phyloP scores from a whole-genome alignment of 2,329 filamentous ascomycete species.

The Reticulascus tulasneorum region DNA sequence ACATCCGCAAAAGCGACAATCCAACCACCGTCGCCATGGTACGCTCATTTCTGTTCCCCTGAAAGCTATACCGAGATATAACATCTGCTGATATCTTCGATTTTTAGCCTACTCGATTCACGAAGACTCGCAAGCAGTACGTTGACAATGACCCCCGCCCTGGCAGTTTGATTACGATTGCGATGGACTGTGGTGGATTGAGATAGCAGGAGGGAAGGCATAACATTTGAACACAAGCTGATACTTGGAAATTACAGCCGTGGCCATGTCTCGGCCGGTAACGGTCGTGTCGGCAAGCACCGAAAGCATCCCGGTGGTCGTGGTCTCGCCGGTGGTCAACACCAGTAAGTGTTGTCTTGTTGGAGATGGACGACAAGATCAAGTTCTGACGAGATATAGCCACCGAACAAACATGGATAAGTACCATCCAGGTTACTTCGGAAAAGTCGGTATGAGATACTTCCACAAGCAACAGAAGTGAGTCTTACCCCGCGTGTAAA shows the following conservation, averaged over 20 bases:
- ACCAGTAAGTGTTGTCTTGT: too few relatives aligned
- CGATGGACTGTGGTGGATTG: background rate
- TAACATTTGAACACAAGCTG: slow-evolving; percentile 4
- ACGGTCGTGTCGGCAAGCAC: slow-evolving; percentile 99
- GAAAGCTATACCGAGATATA: too few relatives aligned
- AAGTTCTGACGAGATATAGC: too few relatives aligned
- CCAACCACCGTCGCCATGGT: slow-evolving; percentile 15
- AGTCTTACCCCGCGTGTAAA: slow-evolving; percentile 3
- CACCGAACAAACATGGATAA: slow-evolving; percentile 59
- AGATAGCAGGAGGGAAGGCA: background rate
- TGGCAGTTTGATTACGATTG: background rate
- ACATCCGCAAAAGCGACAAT: slow-evolving; percentile 33
- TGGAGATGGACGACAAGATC: too few relatives aligned
- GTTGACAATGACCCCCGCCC: slow-evolving; percentile 31
- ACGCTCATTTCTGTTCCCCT: too few relatives aligned
- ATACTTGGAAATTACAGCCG: slow-evolving; percentile 52
- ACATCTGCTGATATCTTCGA: too few relatives aligned
- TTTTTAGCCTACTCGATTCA: slow-evolving; percentile 72
- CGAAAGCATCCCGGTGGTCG: slow-evolving; percentile 82
- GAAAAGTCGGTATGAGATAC: slow-evolving; percentile 92
- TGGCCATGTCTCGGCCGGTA: slow-evolving; percentile 96
- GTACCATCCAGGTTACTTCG: slow-evolving; percentile 99
- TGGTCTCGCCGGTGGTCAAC: slow-evolving; percentile 96
- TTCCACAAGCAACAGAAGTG: slow-evolving; percentile 89
- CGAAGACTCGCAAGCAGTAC: slow-evolving; percentile 76